A percentile compares a stretch with the other conserved stretches of the same genome.
phyloP scores from a whole-genome alignment of 2,329 filamentous ascomycete genomes.

The Cadophora sp. region DNA sequence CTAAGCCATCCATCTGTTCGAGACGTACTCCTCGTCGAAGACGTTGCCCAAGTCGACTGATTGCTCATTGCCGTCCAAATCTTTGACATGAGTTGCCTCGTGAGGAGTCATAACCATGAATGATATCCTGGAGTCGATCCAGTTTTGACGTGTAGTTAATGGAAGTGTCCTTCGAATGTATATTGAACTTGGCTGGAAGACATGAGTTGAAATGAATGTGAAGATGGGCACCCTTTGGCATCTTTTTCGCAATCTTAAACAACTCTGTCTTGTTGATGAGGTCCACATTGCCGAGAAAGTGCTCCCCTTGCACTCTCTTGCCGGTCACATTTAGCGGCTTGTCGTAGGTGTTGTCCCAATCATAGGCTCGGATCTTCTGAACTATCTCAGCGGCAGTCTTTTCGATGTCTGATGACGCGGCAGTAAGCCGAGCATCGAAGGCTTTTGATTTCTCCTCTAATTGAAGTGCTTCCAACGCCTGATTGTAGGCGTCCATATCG shows the following conservation, averaged over 20 bases:
- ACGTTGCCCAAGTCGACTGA: too few species aligned
- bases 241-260: slow-evolving; percentile 59
- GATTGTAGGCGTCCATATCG: slow-evolving; percentile 33
- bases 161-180: slow-evolving; percentile 69
- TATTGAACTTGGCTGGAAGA: slow-evolving; percentile 67
- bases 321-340: slow-evolving; percentile 30
- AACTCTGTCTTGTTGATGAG: slow-evolving; percentile 63
- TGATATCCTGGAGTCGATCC: too few species aligned
- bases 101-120: too few species aligned
- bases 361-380: slow-evolving; percentile 40
- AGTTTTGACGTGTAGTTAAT: too few species aligned
- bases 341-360: slow-evolving; percentile 41
- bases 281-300: slow-evolving; percentile 59
- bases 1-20: too few species aligned
- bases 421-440: slow-evolving; percentile 41
- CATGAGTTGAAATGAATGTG: slow-evolving; percentile 84
- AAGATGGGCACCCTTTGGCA: too few species aligned
- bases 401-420: slow-evolving; percentile 39
- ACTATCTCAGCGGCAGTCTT: slow-evolving; percentile 41
- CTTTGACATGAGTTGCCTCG: too few species aligned
- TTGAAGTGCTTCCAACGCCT: slow-evolving; percentile 35
- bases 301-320: too few species aligned
- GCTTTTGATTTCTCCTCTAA: slow-evolving; percentile 37
- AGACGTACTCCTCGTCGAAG: too few species aligned
- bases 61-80: too few species aligned